phyloP scores from a whole-genome alignment of 192 early-diverging fungal species.

The Entomortierella lignicola region DNA sequence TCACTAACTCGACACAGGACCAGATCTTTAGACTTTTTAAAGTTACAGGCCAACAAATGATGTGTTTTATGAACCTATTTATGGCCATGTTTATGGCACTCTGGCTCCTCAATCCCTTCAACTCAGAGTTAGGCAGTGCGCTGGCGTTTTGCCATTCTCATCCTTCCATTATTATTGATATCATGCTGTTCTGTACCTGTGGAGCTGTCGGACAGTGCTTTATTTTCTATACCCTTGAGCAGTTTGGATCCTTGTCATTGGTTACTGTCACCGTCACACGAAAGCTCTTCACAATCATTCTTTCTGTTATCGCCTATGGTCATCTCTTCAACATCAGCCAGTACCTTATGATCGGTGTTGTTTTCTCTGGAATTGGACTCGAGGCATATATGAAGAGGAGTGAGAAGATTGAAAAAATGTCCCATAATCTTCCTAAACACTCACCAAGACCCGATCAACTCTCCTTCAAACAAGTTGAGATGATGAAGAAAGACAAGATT shows the following conservation, averaged over 20 bases:
- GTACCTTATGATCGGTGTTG: conserved; percentile 87
- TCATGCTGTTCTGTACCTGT: conserved; percentile 88
- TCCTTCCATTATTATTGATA: conserved; percentile 84
- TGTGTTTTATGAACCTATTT: conserved; percentile 96
- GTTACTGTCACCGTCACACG: conserved; percentile 96
- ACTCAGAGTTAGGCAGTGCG: conserved; percentile 81
- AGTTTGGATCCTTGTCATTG: conserved; percentile 88
- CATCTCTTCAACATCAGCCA: conserved; percentile 84
- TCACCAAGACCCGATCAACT: conserved; percentile 40
- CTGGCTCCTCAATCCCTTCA: conserved; percentile 86
- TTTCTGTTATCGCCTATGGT: conserved; percentile 91
- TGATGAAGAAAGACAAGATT: conserved; percentile 55
- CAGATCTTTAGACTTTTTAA: conserved; percentile 88
- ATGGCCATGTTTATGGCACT: conserved; percentile 74
- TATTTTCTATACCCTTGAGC: conserved; percentile 94
- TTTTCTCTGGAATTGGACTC: conserved; percentile 88
- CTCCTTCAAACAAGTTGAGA: conserved; percentile 47
- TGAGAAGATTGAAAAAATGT: conserved; percentile 59
- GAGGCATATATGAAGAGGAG: conserved; percentile 78
- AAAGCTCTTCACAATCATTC: conserved; percentile 95
- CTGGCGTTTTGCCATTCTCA: conserved; percentile 82
- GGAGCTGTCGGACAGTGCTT: conserved; percentile 98
- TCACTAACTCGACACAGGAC: conserved; percentile 96
- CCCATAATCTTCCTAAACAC: conserved; percentile 41
- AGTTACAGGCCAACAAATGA: conserved; percentile 93